Base-by-base conservation (phyloP, 1,284 basidiomycete species). In the Hemileia vastatrix region DNA sequence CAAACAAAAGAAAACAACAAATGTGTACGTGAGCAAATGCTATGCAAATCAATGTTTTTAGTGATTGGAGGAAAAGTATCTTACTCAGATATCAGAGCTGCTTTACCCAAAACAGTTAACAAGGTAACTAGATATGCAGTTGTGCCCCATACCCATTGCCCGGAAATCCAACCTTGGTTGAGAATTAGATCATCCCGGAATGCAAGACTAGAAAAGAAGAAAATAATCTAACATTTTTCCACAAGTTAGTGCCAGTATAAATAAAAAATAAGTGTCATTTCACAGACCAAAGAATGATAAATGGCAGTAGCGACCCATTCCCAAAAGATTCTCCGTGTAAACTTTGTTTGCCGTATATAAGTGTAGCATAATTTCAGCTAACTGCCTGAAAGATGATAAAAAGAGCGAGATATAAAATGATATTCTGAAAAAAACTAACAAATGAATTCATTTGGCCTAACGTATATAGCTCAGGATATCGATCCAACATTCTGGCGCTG, bases 111-210 rank as follows among this genome's bases (percentile, higher is more conserved):
- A 6, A 98, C 94, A 0, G 94, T 98, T 60, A 96, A 81, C 33
- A 98, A 81, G 4, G 96, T 90, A 1, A 88, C 84, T 52, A 98
- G 83, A 76, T 97, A 98, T 15, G 98, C 79, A 18, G 88, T 88
- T 2, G 91, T 96, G 56, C 95, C 95, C 94, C 94, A 98, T 70
- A 94, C 88, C 95, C 95, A 99, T 77, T 91, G 86, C 5, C 93
- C 93, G 9, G 86, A 84, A 74, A 91, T 87, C 67, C 84, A 81
- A 0, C 95, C 95, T 62, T 84, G 81, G 1, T 81, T 76, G 61
- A 88, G 84, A 70, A 92, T 87, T 65, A 94, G 78, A 73, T 92
- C 90, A 33, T 87, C 88, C 86, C 90, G 91, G 78, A 95, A 97
- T 45, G 94, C 80, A 63, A 92, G 82, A 53, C 92, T 80, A 1